These are phyloP conservation scores for Babjeviella inositovora DNA, from an alignment of 805 yeast genomes.

Conservation along the genomic window DNA sequence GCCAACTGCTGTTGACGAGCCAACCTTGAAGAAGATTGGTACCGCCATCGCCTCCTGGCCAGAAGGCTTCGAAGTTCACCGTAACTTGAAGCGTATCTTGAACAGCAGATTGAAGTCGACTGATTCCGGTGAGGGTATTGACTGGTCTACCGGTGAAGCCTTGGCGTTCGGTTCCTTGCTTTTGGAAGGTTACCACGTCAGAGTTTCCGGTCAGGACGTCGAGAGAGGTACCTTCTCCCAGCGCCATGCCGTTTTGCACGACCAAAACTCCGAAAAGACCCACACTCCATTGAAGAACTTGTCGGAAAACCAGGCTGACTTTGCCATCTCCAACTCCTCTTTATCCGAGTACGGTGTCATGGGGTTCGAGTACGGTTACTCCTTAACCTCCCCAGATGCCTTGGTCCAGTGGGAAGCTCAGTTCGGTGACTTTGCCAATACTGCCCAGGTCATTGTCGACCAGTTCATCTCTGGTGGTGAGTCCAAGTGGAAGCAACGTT, in stretches of 20 bases:
- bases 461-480: slow-evolving; percentile 96
- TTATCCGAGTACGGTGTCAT: slow-evolving; percentile 97
- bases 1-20: slow-evolving; percentile 80
- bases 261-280: slow-evolving; percentile 72
- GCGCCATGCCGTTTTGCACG: slow-evolving; percentile 97
- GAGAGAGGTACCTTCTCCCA: slow-evolving; percentile 99
- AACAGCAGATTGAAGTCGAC: slow-evolving; percentile 74
- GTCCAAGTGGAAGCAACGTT: slow-evolving; percentile 97
- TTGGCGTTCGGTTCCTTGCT: slow-evolving; percentile 89
- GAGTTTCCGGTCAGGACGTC: slow-evolving; percentile 98
- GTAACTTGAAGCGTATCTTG: slow-evolving; percentile 90
- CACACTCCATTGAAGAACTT: slow-evolving; percentile 78
- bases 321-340: slow-evolving; percentile 84
- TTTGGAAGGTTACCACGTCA: slow-evolving; percentile 87
- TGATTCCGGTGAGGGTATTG: slow-evolving; percentile 85
- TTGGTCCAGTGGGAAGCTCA: slow-evolving; percentile 99
- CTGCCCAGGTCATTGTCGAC: slow-evolving; percentile 95
- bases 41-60: slow-evolving; percentile 71
- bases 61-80: slow-evolving; percentile 75
- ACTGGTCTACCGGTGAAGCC: slow-evolving; percentile 99
- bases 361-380: slow-evolving; percentile 99
- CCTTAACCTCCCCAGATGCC: slow-evolving; percentile 93
- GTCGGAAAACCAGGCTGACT: slow-evolving; percentile 69
- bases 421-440: slow-evolving; percentile 99
- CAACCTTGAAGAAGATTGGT: slow-evolving; percentile 65